Conservation (phyloP, 768 basidiomycete genomes). For the Tylopilus sp. region DNA sequence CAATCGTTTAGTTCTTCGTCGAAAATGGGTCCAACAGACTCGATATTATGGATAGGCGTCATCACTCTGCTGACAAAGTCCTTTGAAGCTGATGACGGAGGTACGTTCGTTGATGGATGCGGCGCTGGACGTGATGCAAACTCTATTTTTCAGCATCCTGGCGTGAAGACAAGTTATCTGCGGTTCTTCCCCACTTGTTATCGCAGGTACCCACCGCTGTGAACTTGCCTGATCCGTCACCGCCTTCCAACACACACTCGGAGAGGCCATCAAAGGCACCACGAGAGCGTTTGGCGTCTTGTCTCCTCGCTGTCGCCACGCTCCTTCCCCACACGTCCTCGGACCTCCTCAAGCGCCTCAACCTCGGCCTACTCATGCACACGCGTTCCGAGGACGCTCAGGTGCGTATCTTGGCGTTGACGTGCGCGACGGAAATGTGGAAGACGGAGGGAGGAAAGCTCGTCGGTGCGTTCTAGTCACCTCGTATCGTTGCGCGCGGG, state of each 20-base stretch:
- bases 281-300: slow-evolving; percentile 10
- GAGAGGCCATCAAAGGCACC: slow-evolving; percentile 3
- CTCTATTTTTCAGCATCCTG: slow-evolving; percentile 67
- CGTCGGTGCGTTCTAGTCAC: slow-evolving; percentile 46
- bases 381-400: slow-evolving; percentile 79
- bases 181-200: slow-evolving; percentile 56
- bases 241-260: background rate
- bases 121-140: background rate
- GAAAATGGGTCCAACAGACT: slow-evolving; percentile 27
- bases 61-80: slow-evolving; percentile 64
- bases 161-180: slow-evolving; percentile 76
- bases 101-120: slow-evolving; percentile 39
- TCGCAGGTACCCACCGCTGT: slow-evolving; percentile 60
- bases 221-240: slow-evolving; percentile 17
- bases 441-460: slow-evolving; percentile 69
- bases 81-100: slow-evolving; percentile 74
- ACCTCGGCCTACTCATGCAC: slow-evolving; percentile 81
- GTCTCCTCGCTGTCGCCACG: slow-evolving; percentile 16
- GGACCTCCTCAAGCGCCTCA: slow-evolving; percentile 69
- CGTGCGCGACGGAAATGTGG: slow-evolving; percentile 75
- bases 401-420: slow-evolving; percentile 67
- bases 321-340: slow-evolving; percentile 19
- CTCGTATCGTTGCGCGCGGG: background rate
- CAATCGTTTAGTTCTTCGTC: slow-evolving; percentile 40
- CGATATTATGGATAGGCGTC: slow-evolving; percentile 59